phyloP scores from a whole-genome alignment of 352 stramenopile genomes.

The Globisporangium megalacanthum region DNA sequence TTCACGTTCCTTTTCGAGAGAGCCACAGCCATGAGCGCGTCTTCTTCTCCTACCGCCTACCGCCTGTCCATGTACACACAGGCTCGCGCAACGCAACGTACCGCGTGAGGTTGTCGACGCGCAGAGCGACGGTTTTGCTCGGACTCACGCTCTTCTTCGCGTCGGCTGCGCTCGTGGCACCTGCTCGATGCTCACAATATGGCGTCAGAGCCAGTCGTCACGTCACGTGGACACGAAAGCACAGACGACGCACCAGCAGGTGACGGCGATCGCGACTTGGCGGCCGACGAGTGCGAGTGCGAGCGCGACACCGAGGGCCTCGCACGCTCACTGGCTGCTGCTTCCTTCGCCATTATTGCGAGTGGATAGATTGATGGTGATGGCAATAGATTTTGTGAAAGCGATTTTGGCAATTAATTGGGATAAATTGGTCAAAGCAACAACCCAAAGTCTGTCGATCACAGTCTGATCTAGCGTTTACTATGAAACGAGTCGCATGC shows the following conservation, averaged over 20 bases:
- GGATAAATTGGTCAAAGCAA: too few relatives aligned
- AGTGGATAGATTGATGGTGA: too few relatives aligned
- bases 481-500: too few relatives aligned
- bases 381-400: too few relatives aligned
- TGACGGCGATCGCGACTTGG: conserved; percentile 2
- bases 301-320: neutral
- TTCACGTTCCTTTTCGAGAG: conserved; percentile 63
- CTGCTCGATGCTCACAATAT: neutral
- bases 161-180: conserved; percentile 6
- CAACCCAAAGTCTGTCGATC: too few relatives aligned
- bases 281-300: neutral
- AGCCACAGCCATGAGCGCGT: neutral
- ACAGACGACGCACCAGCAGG: neutral
- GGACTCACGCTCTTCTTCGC: conserved; percentile 6
- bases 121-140: conserved; percentile 31
- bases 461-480: too few relatives aligned
- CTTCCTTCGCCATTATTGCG: too few relatives aligned
- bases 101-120: conserved; percentile 80
- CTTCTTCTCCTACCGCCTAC: too few relatives aligned
- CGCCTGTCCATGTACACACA: too few relatives aligned
- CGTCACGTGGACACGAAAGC: neutral
- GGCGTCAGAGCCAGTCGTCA: too few relatives aligned
- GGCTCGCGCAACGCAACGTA: conserved; percentile 2
- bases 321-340: too few relatives aligned
- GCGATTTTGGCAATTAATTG: too few relatives aligned